phyloP scores from a whole-genome alignment of 345 rosid genomes.

The Camelina sativa region DNA sequence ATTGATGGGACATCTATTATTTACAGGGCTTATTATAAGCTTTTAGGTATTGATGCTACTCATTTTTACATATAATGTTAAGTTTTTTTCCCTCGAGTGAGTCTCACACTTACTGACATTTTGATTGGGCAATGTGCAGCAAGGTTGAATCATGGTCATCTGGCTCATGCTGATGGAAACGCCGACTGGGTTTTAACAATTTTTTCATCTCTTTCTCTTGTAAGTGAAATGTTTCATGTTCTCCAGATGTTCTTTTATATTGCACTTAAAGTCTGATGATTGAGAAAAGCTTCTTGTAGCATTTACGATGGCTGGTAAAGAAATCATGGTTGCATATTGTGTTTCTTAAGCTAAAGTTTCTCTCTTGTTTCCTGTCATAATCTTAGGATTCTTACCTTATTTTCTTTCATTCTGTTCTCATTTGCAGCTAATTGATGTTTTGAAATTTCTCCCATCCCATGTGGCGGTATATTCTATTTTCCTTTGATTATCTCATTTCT shows the following conservation, averaged over 20 bases:
- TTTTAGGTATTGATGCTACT: constrained; percentile 61
- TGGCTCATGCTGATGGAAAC: constrained; percentile 91
- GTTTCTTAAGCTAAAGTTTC: constrained; percentile 11
- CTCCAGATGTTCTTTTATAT: neutral
- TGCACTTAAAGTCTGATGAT: neutral
- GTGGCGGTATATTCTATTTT: constrained; percentile 67
- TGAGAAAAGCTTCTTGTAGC: constrained; percentile 19
- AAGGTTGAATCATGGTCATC: constrained; percentile 86
- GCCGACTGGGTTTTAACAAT: constrained; percentile 98
- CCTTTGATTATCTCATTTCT: constrained; percentile 24
- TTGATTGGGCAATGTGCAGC: constrained; percentile 53
- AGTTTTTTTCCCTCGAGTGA: neutral
- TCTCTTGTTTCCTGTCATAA: constrained; percentile 13
- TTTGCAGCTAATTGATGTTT: constrained; percentile 87
- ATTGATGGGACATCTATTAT: constrained; percentile 94
- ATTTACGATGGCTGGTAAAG: constrained; percentile 17
- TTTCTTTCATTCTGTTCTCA: constrained; percentile 13
- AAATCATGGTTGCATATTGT: constrained; percentile 12
- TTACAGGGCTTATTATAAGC: constrained; percentile 95
- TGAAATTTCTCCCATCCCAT: constrained; percentile 86
- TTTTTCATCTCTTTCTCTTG: constrained; percentile 86
- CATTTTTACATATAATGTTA: constrained; percentile 6
- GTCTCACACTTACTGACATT: constrained; percentile 18
- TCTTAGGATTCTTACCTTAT: constrained; percentile 21
- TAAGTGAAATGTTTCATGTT: constrained; percentile 48